A percentile compares a stretch with the other conserved stretches of the same genome.
Evolutionary conservation across 805 yeast genomes (phyloP).

Genomic region (Ogataea methylovora): DNA sequence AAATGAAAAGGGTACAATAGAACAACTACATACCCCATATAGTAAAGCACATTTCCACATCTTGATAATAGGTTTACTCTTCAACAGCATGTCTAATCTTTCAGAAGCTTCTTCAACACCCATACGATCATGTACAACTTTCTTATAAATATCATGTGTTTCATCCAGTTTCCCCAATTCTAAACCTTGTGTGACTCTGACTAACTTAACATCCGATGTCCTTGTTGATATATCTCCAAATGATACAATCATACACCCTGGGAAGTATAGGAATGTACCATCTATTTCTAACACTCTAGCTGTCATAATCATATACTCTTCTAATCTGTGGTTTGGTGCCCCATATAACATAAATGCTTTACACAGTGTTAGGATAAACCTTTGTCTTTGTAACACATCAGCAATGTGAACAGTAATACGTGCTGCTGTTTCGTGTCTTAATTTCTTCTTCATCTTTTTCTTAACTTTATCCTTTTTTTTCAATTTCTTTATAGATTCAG

Average conservation of each 20-base stretch:
- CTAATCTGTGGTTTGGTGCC: conserved; percentile 93
- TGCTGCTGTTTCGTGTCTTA: conserved; percentile 40
- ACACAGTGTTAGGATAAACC: conserved; percentile 79
- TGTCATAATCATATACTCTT: conserved; percentile 89
- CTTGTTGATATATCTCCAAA: conserved; percentile 93
- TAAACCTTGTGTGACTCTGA: conserved; percentile 83
- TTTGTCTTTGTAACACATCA: conserved; percentile 77
- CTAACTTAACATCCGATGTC: conserved; percentile 88
- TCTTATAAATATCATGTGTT: conserved; percentile 78
- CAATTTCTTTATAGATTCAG: conserved; percentile 26
- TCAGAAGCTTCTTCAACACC: conserved; percentile 84
- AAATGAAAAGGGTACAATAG: conserved; percentile 83
- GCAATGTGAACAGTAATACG: conserved; percentile 91
- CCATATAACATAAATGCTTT: conserved; percentile 89
- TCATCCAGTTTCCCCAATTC: conserved; percentile 75
- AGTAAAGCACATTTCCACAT: conserved; percentile 73
- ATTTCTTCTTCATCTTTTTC: conserved; percentile 17
- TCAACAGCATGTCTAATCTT: conserved; percentile 61
- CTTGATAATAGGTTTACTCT: conserved; percentile 53
- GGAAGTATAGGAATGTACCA: conserved; percentile 85
- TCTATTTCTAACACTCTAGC: conserved; percentile 89
- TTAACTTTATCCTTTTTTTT: conserved; percentile 11
- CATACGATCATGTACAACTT: conserved; percentile 80
- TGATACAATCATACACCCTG: conserved; percentile 92
- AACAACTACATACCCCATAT: conserved; percentile 73